Base-by-base conservation (phyloP, 805 yeast genomes). In the Lachancea dasiensis region DNA sequence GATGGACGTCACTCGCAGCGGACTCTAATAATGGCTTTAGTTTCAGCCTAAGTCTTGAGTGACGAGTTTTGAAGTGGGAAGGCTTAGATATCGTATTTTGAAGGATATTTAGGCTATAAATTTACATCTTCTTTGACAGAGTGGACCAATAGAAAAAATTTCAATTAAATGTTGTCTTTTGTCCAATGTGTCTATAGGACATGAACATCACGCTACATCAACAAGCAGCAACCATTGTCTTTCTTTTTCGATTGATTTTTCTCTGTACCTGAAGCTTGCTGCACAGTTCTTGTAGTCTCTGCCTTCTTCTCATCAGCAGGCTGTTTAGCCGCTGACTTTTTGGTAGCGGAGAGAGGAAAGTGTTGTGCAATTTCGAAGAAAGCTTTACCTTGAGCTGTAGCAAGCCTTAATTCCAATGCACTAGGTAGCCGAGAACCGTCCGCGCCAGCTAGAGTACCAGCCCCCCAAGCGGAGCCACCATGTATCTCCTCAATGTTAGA, bases 381-480 rank as follows among this genome's bases (percentile, higher is more conserved):
- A 27, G 68, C 57, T 43, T 65, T 58, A 56, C 95, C 95, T 67
- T 86, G 95, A 42, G 63, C 64, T 33, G 56, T 54, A 18, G 86
- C 90, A 43, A 84, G 59, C 50, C 72, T 70, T 57, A 72, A 63
- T 62, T 86, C 95, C 41, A 81, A 64, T 14, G 65, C 70, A 29
- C 78, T 51, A 23, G 86, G 81, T 50, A 68, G 65, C 67, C 94
- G 77, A 6, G 83, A 73, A 35, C 94, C 95, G 55, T 81, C 90
- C 36, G 72, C 68, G 34, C 77, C 84, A 21, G 95, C 87, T 52
- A 72, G 68, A 26, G 84, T 65, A 49, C 95, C 95, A 23, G 95
- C 82, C 59, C 95, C 95, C 86, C 87, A 86, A 31, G 95, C 75
- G 16, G 87, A 74, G 39, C 83, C 84, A 47, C 95, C 95, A 57